Evolutionary conservation across 345 rosid genomes (phyloP), one percentile per base, ranked within the genome.

Genomic region (Rhodamnia argentea): DNA sequence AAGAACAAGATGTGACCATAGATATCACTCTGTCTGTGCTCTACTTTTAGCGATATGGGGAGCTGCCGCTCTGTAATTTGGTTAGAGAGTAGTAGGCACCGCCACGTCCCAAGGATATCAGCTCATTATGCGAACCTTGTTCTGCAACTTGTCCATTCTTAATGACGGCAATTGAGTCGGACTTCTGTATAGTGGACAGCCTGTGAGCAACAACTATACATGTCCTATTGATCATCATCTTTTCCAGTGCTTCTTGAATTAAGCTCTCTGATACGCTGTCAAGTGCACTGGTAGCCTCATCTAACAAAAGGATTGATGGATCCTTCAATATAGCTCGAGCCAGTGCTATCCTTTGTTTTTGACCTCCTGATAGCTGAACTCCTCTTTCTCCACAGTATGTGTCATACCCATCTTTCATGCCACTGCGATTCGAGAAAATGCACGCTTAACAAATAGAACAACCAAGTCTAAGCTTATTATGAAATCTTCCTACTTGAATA

Each of bases 261-360:
- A 91, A 82, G 86, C 88, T 91, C 58, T 93, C 95, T 11, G 95
- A 94, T 9, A 91, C 87, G 57, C 93, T 94, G 83, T 94, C 95
- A 15, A 93, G 92, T 23, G 96, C 96, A 82, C 98, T 94, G 0
- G 98, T 94, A 2, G 98, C 96, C 86, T 96, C 98, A 47, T 96
- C 98, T 32, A 94, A 87, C 58, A 94, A 87, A 18, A 96, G 90
- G 90, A 96, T 91, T 60, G 90, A 84, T 16, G 96, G 96, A 55
- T 94, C 87, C 89, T 94, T 94, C 64, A 94, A 85, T 13, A 96
- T 94, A 4, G 97, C 96, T 2, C 96, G 93, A 23, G 98, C 96
- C 0, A 94, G 89, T 7, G 97, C 97, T 8, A 94, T 89, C 89
- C 95, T 86, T 74, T 94, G 98, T 78, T 94, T 94, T 78, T 96